Conservation (phyloP, 1,139 yeast genomes). For the Ogataea hybrid region DNA sequence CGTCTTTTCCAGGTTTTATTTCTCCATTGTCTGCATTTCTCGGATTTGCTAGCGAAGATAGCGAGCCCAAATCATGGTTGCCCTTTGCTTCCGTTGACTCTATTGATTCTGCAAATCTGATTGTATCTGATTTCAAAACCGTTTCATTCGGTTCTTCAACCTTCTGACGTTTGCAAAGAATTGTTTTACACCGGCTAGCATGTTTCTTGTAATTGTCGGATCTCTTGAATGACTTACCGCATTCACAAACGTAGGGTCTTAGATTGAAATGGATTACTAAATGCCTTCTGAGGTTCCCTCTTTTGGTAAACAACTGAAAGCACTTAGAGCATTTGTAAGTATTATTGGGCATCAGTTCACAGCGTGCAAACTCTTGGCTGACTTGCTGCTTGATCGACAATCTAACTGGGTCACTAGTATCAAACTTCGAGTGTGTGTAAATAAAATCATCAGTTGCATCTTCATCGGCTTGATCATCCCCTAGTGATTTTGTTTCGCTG, state of each 20-base stretch:
- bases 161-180: conserved; percentile 1
- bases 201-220: conserved; percentile 23
- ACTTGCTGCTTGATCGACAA: conserved; percentile 14
- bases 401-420: conserved; percentile 1
- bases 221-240: conserved; percentile 22
- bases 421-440: not conserved
- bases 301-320: conserved; percentile 18
- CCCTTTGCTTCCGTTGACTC: too few species aligned
- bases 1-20: not conserved
- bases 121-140: not conserved
- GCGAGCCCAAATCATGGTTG: too few species aligned
- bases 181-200: conserved; percentile 14
- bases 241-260: conserved; percentile 19
- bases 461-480: too few species aligned
- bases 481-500: too few species aligned
- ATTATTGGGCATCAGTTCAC: conserved; percentile 17
- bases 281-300: conserved; percentile 23
- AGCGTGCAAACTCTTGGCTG: conserved; percentile 16
- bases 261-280: conserved; percentile 21
- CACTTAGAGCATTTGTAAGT: conserved; percentile 19
- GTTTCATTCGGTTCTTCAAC: not conserved
- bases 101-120: too few species aligned
- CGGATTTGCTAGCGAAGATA: too few species aligned
- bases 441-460: too few species aligned
- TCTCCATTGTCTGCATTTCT: too few species aligned